Evolutionary conservation across 305 asterid genomes (phyloP).

Genomic region (Fraxinus albicans): DNA sequence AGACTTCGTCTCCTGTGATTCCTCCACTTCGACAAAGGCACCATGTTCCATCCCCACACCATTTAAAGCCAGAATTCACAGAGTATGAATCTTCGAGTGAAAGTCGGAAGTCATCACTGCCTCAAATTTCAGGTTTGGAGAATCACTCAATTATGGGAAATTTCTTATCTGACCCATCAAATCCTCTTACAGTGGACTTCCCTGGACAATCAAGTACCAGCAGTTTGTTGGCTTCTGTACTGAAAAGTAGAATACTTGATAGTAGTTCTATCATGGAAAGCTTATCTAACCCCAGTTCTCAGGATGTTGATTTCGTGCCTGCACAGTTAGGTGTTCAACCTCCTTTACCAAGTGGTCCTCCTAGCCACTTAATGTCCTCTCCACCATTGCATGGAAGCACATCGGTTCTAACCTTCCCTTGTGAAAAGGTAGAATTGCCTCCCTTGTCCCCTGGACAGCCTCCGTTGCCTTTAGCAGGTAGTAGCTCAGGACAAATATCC

Average conservation of each 20-base stretch:
- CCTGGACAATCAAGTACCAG: conserved; percentile 62
- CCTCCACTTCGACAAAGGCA: conserved; percentile 31
- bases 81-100: conserved; percentile 30
- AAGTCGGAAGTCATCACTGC: conserved; percentile 25
- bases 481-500: conserved; percentile 21
- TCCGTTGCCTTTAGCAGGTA: conserved; percentile 16
- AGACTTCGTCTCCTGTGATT: conserved; percentile 33
- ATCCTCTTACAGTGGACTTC: conserved; percentile 38
- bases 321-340: not conserved
- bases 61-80: conserved; percentile 22
- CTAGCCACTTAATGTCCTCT: conserved; percentile 11
- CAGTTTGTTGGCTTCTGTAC: conserved; percentile 54
- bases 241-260: conserved; percentile 45
- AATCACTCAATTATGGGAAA: conserved; percentile 23
- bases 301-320: not conserved
- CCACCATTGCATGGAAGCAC: conserved; percentile 16
- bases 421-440: conserved; percentile 25
- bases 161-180: conserved; percentile 52
- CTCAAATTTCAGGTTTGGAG: conserved; percentile 36
- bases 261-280: not conserved
- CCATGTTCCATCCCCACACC: conserved; percentile 17
- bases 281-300: not conserved
- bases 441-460: conserved; percentile 20
- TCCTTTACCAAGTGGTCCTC: conserved; percentile 23
- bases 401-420: conserved; percentile 12